These are phyloP conservation scores for Polyporus tsugae DNA, from an alignment of 1,284 basidiomycete species.

Conservation along the genomic window DNA sequence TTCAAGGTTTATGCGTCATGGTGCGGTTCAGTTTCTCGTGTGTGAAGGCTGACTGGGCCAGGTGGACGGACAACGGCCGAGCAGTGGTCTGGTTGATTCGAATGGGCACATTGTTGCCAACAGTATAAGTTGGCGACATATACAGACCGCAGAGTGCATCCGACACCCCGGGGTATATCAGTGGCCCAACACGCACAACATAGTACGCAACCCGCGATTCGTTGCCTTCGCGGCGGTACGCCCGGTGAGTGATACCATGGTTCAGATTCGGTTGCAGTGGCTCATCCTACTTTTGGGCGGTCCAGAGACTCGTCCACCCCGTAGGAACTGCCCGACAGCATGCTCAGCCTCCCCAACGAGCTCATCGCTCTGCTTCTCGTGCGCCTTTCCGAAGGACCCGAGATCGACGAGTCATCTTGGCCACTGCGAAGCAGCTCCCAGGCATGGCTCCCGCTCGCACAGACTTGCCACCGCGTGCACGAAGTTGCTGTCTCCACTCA, in stretches of 20 bases:
- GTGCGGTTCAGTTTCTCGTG: background rate
- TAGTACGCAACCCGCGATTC: too few relatives aligned
- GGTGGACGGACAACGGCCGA: background rate
- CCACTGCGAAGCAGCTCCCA: background rate
- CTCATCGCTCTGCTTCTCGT: background rate
- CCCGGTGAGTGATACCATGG: too few relatives aligned
- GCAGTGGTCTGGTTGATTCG: background rate
- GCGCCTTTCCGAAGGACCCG: background rate
- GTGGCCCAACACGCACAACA: too few relatives aligned
- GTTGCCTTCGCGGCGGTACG: too few relatives aligned
- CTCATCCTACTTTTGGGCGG: too few relatives aligned
- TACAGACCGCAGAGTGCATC: background rate
- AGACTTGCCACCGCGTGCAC: constrained; percentile 1
- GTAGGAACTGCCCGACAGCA: background rate
- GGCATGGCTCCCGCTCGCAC: background rate
- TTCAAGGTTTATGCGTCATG: background rate
- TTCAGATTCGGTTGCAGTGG: too few relatives aligned
- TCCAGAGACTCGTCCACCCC: too few relatives aligned
- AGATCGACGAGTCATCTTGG: background rate
- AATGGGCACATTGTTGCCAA: background rate
- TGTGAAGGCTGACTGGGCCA: background rate
- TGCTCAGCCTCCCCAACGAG: background rate
- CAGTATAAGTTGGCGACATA: background rate
- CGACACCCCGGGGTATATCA: background rate
- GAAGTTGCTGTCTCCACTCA: background rate